Evolutionary conservation across 192 early-diverging fungal genomes (phyloP).

Genomic region (Coemansia sp.): DNA sequence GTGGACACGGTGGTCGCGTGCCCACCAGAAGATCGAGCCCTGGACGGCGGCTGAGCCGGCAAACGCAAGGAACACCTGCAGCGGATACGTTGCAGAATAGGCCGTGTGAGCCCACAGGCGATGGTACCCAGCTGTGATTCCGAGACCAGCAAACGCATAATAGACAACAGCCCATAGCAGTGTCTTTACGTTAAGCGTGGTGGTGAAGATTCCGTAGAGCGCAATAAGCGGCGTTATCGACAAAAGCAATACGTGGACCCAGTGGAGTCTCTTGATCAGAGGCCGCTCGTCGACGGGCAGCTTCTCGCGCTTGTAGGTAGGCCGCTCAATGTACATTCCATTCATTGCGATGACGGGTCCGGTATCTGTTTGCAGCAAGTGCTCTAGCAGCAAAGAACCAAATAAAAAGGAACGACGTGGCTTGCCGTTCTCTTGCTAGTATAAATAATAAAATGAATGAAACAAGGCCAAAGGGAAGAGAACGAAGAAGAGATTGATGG

Average conservation of each 20-base stretch:
- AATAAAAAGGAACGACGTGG: neutral
- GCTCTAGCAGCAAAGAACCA: neutral
- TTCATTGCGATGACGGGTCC: constrained; percentile 10
- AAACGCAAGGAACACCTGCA: constrained; percentile 66
- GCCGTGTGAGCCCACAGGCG: constrained; percentile 80
- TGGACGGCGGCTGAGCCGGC: constrained; percentile 72
- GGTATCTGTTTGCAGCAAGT: neutral
- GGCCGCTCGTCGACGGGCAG: constrained; percentile 41
- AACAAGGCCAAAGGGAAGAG: neutral
- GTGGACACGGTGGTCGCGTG: constrained; percentile 81
- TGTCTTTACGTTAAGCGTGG: constrained; percentile 68
- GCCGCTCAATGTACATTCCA: constrained; percentile 46
- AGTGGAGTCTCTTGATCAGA: constrained; percentile 60
- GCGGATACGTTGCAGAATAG: constrained; percentile 64
- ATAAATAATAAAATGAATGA: neutral
- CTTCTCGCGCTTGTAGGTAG: constrained; percentile 51
- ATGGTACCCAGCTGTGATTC: constrained; percentile 74
- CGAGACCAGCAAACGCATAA: constrained; percentile 38
- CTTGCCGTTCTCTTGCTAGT: neutral
- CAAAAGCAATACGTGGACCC: constrained; percentile 68
- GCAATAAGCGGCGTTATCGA: constrained; percentile 73
- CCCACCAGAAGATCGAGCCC: constrained; percentile 87
- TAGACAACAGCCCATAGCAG: constrained; percentile 53
- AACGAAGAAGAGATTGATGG: neutral
- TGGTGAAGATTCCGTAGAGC: constrained; percentile 75